Evolutionary conservation across 2,329 filamentous ascomycete species (phyloP), one percentile per base, ranked within the genome.

Genomic region (Fusarium verrucosum): DNA sequence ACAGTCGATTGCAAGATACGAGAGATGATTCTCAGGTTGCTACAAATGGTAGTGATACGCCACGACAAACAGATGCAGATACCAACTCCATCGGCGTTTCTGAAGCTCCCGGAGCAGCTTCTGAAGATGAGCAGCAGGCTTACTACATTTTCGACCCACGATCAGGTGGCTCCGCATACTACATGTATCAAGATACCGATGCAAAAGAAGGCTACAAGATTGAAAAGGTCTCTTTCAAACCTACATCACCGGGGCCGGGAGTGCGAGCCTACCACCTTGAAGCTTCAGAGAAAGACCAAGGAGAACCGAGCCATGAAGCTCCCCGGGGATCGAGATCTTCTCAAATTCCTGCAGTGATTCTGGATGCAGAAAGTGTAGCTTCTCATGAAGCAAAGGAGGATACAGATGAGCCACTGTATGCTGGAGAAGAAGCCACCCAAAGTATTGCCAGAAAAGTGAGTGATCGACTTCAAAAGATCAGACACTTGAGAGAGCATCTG

Each of bases 61-160:
- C 57, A 26, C 36, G 22, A 17, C 26, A 38, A 11, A 37, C 23
- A 28, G 58, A 66, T 11, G 23, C 46, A 9, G 52, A 62, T 32
- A 22, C 17, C 10, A 46, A 51, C 13, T 56, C 58, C 3, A 22
- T 45, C 17, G 25, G 28, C 10, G 50, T 22, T n/a, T 51, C 36
- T 10, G 38, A 43, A 16, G 33, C 33, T n/a, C 43, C 20, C 10
- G 44, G 38, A 14, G 16, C 32, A 16, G 20, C 52, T 8, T 28
- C 38, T n/a, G 49, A 47, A 11, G 25, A 43, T 10, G 54, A 49
- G 20, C 28, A 14, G 11, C 25, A 42, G 25, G 46, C 63, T 8
- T 70, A 70, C 26, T 68, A 72, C 37, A 56, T 70, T 11, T 57
- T 70, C 10, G 53, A 64, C 23, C 59, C 66, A 40, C 52, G 23